These are phyloP conservation scores for Paecilomyces fulvus DNA, from an alignment of 2,329 filamentous ascomycete species.

Conservation along the genomic window DNA sequence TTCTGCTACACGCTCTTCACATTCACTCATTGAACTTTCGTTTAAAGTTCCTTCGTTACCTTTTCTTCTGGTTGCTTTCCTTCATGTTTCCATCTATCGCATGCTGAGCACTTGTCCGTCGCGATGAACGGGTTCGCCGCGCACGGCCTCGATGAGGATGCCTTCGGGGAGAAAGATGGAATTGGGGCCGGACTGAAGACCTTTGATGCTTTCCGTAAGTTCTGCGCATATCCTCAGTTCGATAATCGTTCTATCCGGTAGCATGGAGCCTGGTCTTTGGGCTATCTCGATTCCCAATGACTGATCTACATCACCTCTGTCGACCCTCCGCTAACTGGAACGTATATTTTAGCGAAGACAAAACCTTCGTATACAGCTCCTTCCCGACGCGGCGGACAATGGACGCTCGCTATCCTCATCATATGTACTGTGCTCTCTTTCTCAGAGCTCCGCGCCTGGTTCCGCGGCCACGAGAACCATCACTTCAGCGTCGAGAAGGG, in stretches of 20 bases:
- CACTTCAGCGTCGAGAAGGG: conserved; percentile 92
- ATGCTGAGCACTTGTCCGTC: conserved; percentile 12
- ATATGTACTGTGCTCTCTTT: conserved; percentile 68
- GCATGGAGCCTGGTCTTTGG: background rate
- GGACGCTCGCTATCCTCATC: conserved; percentile 74
- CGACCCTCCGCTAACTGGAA: background rate
- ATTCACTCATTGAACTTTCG: background rate
- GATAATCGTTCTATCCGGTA: background rate
- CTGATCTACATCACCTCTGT: background rate
- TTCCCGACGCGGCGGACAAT: conserved; percentile 81
- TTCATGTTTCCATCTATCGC: conserved; percentile 19
- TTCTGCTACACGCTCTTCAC: background rate
- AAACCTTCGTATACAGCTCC: conserved; percentile 86
- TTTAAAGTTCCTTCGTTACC: conserved; percentile 3
- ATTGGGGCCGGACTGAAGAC: conserved; percentile 56
- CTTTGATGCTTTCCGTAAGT: conserved; percentile 94
- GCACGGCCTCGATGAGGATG: conserved; percentile 63
- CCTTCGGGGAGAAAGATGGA: conserved; percentile 65
- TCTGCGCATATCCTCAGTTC: background rate
- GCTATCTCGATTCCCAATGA: background rate
- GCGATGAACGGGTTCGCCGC: conserved; percentile 73
- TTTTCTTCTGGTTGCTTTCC: conserved; percentile 4
- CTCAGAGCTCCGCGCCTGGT: conserved; percentile 75
- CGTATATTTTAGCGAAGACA: conserved; percentile 65
- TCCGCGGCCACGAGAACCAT: conserved; percentile 73